Conservation (phyloP, 2,329 filamentous ascomycete genomes). For the Penicillium vulpinum region DNA sequence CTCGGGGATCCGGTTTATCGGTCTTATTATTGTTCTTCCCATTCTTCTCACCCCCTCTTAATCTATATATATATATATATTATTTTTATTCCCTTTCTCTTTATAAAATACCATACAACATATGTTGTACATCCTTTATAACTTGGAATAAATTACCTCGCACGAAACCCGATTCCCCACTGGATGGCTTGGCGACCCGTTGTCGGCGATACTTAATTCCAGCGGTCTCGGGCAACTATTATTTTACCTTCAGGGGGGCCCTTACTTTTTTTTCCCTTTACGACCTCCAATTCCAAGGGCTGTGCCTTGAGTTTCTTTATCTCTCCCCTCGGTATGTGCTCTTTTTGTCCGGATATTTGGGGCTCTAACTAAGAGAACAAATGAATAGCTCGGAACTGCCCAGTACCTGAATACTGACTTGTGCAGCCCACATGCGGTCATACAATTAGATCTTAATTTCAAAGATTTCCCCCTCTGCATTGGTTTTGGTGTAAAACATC, state of each 20-base stretch:
- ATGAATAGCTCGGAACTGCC: slow-evolving; percentile 15
- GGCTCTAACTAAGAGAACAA: slow-evolving; percentile 8
- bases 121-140: too few species aligned
- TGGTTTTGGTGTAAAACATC: slow-evolving; percentile 18
- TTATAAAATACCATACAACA: slow-evolving; percentile 4
- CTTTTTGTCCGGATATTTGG: not conserved
- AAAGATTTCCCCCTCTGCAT: slow-evolving; percentile 7
- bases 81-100: not conserved
- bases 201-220: slow-evolving; percentile 32
- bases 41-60: not conserved
- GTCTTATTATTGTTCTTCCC: not conserved
- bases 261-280: slow-evolving; percentile 16
- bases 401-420: slow-evolving; percentile 18
- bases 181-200: slow-evolving; percentile 22
- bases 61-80: too few species aligned
- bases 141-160: slow-evolving; percentile 1
- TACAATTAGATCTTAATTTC: slow-evolving; percentile 15
- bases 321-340: not conserved
- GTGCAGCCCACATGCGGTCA: slow-evolving; percentile 23
- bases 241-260: slow-evolving; percentile 30
- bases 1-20: too few species aligned
- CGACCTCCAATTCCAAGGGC: slow-evolving; percentile 16
- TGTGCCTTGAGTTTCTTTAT: slow-evolving; percentile 11
- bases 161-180: slow-evolving; percentile 12
- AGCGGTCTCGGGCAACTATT: slow-evolving; percentile 20